Percentiles rank a stretch among this genome's conserved stretches.
phyloP scores from a whole-genome alignment of 73 alveolate genomes.

The Paraurostyla sp. region DNA sequence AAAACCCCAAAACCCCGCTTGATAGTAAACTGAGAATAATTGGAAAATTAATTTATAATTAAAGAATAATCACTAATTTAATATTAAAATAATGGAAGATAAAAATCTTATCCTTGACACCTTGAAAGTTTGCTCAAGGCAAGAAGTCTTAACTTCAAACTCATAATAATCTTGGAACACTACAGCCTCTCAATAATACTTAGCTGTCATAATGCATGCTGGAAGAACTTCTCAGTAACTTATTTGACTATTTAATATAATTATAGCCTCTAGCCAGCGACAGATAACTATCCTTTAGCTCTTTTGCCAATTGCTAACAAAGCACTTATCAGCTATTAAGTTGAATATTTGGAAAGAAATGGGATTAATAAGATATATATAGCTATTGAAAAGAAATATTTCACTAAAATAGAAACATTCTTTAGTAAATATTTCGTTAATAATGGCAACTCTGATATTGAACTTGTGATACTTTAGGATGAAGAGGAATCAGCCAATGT shows the following conservation, averaged over 20 bases:
- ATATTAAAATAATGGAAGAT: constrained; percentile 49
- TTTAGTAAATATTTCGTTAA: background rate
- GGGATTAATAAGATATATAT: constrained; percentile 66
- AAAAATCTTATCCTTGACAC: constrained; percentile 27
- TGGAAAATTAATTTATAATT: background rate
- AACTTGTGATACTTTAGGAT: constrained; percentile 26
- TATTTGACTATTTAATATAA: background rate
- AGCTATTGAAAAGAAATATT: constrained; percentile 42
- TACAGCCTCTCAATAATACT: background rate
- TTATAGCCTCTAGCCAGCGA: background rate
- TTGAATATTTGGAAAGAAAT: constrained; percentile 83
- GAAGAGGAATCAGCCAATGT: constrained; percentile 65
- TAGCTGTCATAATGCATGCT: constrained; percentile 57
- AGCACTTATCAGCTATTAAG: constrained; percentile 79
- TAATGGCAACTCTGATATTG: background rate
- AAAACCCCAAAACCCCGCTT: constrained; percentile 46
- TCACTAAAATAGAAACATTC: background rate
- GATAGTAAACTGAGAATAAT: background rate
- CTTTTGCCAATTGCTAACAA: constrained; percentile 55
- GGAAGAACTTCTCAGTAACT: constrained; percentile 31
- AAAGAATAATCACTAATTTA: background rate
- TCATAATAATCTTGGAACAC: background rate
- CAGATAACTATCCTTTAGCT: constrained; percentile 48
- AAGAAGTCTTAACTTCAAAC: background rate
- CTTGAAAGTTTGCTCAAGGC: background rate